Conservation (phyloP, 1,139 yeast genomes). For the Yamadazyma siamensis region DNA sequence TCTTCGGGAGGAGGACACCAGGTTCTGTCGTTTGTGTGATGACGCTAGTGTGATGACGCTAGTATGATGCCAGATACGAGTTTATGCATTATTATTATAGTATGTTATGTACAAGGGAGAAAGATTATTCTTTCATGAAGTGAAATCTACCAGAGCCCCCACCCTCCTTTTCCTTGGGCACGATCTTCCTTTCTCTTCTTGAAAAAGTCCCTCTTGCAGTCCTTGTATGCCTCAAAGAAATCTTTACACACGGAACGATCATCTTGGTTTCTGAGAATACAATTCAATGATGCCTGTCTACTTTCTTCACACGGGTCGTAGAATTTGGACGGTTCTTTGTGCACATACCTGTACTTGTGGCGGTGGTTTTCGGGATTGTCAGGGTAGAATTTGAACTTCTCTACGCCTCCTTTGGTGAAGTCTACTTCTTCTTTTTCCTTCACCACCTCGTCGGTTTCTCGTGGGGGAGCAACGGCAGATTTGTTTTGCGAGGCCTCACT, state of each 20-base stretch:
- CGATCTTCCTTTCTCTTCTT: constrained; percentile 37
- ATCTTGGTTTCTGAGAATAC: constrained; percentile 75
- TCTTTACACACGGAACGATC: constrained; percentile 72
- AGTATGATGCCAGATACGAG: not conserved
- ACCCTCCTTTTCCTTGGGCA: constrained; percentile 40
- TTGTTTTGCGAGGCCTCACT: not conserved
- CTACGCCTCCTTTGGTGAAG: constrained; percentile 53
- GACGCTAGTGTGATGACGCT: too few species aligned
- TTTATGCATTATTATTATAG: too few species aligned
- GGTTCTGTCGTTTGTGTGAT: constrained; percentile 5
- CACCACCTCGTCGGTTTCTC: constrained; percentile 30
- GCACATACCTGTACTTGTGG: constrained; percentile 57
- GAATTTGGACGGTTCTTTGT: constrained; percentile 77
- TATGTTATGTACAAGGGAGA: not conserved
- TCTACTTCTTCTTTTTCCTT: constrained; percentile 49
- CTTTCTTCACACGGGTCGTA: constrained; percentile 94
- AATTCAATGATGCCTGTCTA: constrained; percentile 78
- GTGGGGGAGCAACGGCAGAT: not conserved
- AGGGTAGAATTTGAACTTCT: constrained; percentile 71
- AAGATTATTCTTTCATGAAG: not conserved
- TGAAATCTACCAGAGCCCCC: constrained; percentile 47
- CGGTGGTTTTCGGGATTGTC: constrained; percentile 68
- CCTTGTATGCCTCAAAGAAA: constrained; percentile 88
- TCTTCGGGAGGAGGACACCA: constrained; percentile 15
- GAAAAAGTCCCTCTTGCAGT: constrained; percentile 83